These are phyloP conservation scores for Melocanna baccifera DNA, from an alignment of 176 grass and related monocot species.

Conservation along the genomic window DNA sequence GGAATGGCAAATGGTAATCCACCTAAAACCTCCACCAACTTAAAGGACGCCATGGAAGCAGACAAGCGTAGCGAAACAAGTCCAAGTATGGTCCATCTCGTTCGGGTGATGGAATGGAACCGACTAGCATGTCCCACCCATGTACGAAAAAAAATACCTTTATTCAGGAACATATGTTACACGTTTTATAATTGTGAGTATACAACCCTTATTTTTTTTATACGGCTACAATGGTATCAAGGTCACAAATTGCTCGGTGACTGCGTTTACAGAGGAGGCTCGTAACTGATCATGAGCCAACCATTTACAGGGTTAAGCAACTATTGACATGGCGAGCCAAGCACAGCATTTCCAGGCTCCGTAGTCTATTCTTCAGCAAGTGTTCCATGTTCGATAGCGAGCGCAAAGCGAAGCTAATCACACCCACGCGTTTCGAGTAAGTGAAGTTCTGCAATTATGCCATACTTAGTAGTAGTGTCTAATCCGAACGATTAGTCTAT, in stretches of 20 bases:
- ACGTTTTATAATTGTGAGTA: background rate
- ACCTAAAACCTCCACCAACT: background rate
- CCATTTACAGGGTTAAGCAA: constrained; percentile 18
- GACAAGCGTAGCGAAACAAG: background rate
- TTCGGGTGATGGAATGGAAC: background rate
- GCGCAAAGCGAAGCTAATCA: background rate
- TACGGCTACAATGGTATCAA: background rate
- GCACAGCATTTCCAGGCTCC: background rate
- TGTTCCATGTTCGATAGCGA: background rate
- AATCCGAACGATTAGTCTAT: background rate
- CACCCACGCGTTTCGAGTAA: background rate
- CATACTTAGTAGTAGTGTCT: background rate
- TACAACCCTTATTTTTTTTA: background rate
- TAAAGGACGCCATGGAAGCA: background rate
- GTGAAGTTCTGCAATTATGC: constrained; percentile 1
- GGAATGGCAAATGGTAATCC: no score
- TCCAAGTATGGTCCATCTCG: background rate
- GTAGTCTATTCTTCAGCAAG: background rate
- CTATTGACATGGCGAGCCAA: background rate
- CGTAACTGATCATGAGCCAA: background rate
- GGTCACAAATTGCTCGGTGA: background rate
- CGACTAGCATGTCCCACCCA: background rate
- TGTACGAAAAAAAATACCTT: background rate
- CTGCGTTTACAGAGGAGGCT: background rate
- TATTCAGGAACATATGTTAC: constrained; percentile 23